Base-by-base conservation (phyloP, 2,329 filamentous ascomycete species). In the Huntiella bhutanensis region DNA sequence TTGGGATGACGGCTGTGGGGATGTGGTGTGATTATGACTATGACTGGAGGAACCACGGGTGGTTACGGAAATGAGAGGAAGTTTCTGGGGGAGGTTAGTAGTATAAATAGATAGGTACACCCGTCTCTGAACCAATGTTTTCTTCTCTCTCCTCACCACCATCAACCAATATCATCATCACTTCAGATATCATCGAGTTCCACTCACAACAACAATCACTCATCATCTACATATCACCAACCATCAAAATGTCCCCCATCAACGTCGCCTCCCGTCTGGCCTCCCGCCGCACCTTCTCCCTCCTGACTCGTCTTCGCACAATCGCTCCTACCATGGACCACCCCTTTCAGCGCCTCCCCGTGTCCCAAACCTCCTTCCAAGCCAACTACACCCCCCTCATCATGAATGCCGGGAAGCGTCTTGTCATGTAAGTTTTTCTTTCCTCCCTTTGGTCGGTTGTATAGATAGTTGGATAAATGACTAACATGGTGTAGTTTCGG, bases 281-380 rank as follows among this genome's bases (percentile, higher is more conserved):
- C 19, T 48, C 53, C 47, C 55, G 56, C 48, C 57, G 61, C 35
- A 58, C 58, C 15, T 60, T 61, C 53, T 63, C 61, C 48, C 53
- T 60, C 33, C 52, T 60, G 33, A 51, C 48, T 19, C 50, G 55
- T 15, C 53, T 61, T 52, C 58, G 61, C 47, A 38, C n/a, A 12
- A 56, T 55, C 33, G 56, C 55, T 33, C 59, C 58, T 45, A 52
- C 56, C 33, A 56, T 59, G 52, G 60, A 62, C 50, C 60, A 63
- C 45, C 58, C 60, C 45, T 61, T 61, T 38, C 56, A 60, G 53
- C 56, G 59, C 42, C 51, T 59, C n/a, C 52, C 59, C 34, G 43
- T 52, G n/a, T 52, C 53, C 17, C 55, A 56, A 45, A 53, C 53
- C 51, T 39, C 55, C n/a, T 57, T 57, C 13, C 49, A 46, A 32